A percentile compares a stretch with the other conserved stretches of the same genome.
These are phyloP conservation scores for Fusarium chlamydosporum DNA, from an alignment of 2,329 filamentous ascomycete genomes.

Conservation along the genomic window DNA sequence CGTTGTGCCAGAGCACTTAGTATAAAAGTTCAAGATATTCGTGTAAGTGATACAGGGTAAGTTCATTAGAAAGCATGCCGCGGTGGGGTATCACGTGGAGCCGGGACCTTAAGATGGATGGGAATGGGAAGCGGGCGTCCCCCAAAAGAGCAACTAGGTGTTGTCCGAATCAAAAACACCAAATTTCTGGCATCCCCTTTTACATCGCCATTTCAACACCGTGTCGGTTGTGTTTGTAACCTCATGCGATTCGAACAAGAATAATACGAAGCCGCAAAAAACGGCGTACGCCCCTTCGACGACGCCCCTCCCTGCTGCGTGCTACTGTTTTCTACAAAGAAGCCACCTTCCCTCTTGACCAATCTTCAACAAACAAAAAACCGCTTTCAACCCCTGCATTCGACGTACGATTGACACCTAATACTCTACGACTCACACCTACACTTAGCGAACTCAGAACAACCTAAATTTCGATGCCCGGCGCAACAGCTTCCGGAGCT, in stretches of 20 bases:
- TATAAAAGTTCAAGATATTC: background rate
- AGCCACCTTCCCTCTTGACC: constrained; percentile 44
- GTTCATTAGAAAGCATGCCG: background rate
- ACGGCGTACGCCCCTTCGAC: constrained; percentile 8
- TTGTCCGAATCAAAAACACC: constrained; percentile 43
- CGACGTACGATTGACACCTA: constrained; percentile 20
- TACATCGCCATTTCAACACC: constrained; percentile 33
- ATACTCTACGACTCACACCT: constrained; percentile 4
- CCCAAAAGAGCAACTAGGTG: constrained; percentile 37
- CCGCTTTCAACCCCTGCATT: background rate
- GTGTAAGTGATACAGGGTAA: constrained; percentile 44
- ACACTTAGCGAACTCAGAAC: constrained; percentile 13
- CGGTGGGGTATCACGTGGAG: constrained; percentile 46
- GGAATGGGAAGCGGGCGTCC: constrained; percentile 27
- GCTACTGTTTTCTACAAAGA: constrained; percentile 27
- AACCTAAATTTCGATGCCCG: constrained; percentile 53
- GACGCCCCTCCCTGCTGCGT: constrained; percentile 9
- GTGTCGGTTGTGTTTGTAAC: constrained; percentile 9
- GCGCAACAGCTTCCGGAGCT: constrained; percentile 69
- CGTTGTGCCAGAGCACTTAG: too few relatives aligned
- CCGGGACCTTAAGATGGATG: constrained; percentile 33
- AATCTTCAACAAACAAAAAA: constrained; percentile 26
- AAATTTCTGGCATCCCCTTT: constrained; percentile 44
- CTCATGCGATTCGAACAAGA: constrained; percentile 28
- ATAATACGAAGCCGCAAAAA: constrained; percentile 4